A percentile compares a stretch with the other conserved stretches of the same genome.
phyloP scores from a whole-genome alignment of 306 rosid genomes.

The Trifolium dubium region DNA sequence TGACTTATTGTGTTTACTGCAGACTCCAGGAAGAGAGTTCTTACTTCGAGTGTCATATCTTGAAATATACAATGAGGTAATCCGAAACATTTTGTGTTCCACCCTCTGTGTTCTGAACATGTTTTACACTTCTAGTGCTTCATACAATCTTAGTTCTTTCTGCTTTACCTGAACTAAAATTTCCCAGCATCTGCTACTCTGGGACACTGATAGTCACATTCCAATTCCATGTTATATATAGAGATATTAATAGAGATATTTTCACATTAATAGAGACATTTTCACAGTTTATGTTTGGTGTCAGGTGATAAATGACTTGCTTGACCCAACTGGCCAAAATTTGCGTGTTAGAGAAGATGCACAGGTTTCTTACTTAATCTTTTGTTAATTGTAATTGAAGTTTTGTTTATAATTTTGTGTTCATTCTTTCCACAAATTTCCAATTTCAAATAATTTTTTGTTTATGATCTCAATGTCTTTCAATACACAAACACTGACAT shows the following conservation, averaged over 20 bases:
- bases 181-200: slow-evolving; percentile 20
- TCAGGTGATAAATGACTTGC: slow-evolving; percentile 98
- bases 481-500: neutral
- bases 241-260: neutral
- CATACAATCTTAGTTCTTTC: slow-evolving; percentile 10
- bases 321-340: slow-evolving; percentile 99
- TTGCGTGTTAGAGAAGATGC: slow-evolving; percentile 99
- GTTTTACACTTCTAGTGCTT: slow-evolving; percentile 14
- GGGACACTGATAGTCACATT: neutral
- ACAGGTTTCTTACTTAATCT: slow-evolving; percentile 65
- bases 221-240: slow-evolving; percentile 14
- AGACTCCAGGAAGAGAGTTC: slow-evolving; percentile 99
- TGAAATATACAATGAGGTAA: slow-evolving; percentile 98
- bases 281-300: slow-evolving; percentile 44
- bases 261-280: slow-evolving; percentile 38
- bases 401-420: slow-evolving; percentile 10
- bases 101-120: slow-evolving; percentile 32
- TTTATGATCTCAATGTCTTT: slow-evolving; percentile 17
- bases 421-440: slow-evolving; percentile 15
- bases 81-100: slow-evolving; percentile 25
- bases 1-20: slow-evolving; percentile 48
- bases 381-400: slow-evolving; percentile 14
- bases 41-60: slow-evolving; percentile 94
- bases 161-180: slow-evolving; percentile 32
- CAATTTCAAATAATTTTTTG: neutral